These are phyloP conservation scores for Aspergillus costaricaensis DNA, from an alignment of 2,329 filamentous ascomycete species.

Conservation along the genomic window DNA sequence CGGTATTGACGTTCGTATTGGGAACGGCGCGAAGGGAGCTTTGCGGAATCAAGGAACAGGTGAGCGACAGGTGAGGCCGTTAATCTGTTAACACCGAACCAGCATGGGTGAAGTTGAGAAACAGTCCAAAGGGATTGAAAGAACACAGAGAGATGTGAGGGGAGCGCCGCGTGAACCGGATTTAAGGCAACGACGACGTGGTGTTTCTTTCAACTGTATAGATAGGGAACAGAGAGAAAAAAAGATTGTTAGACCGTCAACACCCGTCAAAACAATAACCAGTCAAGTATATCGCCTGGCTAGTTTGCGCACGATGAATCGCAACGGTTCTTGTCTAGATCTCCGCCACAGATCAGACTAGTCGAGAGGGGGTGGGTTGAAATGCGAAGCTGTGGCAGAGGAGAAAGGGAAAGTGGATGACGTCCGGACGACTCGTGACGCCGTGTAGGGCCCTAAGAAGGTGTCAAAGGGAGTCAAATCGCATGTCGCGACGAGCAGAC, in stretches of 20 bases:
- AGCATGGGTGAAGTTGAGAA: slow-evolving; percentile 18
- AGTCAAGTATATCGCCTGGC: slow-evolving; percentile 2
- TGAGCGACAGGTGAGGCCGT: neutral
- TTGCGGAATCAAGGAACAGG: neutral
- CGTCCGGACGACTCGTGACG: slow-evolving; percentile 26
- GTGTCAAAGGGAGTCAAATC: slow-evolving; percentile 22
- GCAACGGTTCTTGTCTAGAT: neutral
- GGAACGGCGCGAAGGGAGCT: neutral
- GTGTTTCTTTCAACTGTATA: slow-evolving; percentile 16
- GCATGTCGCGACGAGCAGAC: slow-evolving; percentile 23
- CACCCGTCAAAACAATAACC: slow-evolving; percentile 1
- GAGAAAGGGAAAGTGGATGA: slow-evolving; percentile 19
- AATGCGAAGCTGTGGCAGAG: slow-evolving; percentile 14
- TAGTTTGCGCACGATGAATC: slow-evolving; percentile 2
- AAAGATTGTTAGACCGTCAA: neutral
- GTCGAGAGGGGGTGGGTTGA: slow-evolving; percentile 4
- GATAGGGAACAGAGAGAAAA: slow-evolving; percentile 6
- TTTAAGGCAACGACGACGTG: slow-evolving; percentile 20
- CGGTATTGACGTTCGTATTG: neutral
- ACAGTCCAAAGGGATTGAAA: neutral
- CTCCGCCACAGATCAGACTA: neutral
- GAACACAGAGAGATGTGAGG: slow-evolving; percentile 1
- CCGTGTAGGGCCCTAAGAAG: slow-evolving; percentile 23
- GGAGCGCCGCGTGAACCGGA: slow-evolving; percentile 13
- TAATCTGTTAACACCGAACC: slow-evolving; percentile 7